These are phyloP conservation scores for Xanthoconium separans DNA, from an alignment of 1,284 basidiomycete species.

Conservation along the genomic window DNA sequence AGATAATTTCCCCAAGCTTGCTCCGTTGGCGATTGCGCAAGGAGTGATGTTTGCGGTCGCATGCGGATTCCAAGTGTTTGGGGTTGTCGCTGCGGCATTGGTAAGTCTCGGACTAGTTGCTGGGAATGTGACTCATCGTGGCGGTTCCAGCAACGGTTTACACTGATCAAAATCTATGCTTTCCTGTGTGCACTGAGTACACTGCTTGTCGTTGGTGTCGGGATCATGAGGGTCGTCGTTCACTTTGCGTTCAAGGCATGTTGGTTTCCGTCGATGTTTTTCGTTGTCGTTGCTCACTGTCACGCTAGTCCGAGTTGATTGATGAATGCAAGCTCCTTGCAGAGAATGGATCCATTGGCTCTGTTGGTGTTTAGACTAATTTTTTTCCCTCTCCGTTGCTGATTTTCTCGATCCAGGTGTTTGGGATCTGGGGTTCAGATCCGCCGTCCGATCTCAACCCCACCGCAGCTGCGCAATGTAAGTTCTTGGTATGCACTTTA, in stretches of 20 bases:
- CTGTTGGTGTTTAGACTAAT: slow-evolving; percentile 13
- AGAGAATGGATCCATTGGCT: slow-evolving; percentile 16
- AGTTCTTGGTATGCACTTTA: slow-evolving; percentile 1
- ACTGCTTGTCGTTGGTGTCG: slow-evolving; percentile 51
- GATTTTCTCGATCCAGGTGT: slow-evolving; percentile 21
- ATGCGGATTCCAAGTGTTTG: slow-evolving; percentile 57
- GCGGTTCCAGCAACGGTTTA: slow-evolving; percentile 54
- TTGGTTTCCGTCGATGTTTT: not conserved
- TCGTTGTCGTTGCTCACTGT: slow-evolving; percentile 13
- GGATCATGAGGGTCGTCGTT: slow-evolving; percentile 55
- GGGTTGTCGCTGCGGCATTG: slow-evolving; percentile 49
- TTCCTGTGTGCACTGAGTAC: slow-evolving; percentile 51
- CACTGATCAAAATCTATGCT: slow-evolving; percentile 56
- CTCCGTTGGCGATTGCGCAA: slow-evolving; percentile 57
- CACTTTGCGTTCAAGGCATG: slow-evolving; percentile 71
- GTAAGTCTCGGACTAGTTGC: slow-evolving; percentile 42
- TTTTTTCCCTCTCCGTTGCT: not conserved
- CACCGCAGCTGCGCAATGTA: slow-evolving; percentile 22
- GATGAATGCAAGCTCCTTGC: slow-evolving; percentile 22
- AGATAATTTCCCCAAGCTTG: slow-evolving; percentile 52
- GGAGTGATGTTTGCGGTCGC: slow-evolving; percentile 54
- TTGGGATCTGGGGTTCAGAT: slow-evolving; percentile 29
- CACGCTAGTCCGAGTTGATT: slow-evolving; percentile 33
- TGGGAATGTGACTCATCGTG: not conserved
- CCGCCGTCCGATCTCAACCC: slow-evolving; percentile 6